These are phyloP conservation scores for Simplicillium aogashimaense DNA, from an alignment of 2,329 filamentous ascomycete species.

Conservation along the genomic window DNA sequence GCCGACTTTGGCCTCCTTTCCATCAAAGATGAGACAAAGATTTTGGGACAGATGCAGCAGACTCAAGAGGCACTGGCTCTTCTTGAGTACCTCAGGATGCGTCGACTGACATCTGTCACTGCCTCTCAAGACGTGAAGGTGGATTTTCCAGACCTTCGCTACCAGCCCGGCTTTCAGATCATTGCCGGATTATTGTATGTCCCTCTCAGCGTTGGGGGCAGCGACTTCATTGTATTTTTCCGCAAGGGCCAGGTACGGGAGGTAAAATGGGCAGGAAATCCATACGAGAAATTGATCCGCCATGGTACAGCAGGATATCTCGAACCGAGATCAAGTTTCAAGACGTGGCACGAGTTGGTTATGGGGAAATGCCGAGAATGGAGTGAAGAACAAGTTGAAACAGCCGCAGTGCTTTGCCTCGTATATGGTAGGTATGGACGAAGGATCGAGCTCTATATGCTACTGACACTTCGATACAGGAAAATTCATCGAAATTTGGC, in stretches of 20 bases:
- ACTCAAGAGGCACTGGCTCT: constrained; percentile 77
- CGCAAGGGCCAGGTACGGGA: constrained; percentile 65
- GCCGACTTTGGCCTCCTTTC: constrained; percentile 80
- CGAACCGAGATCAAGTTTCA: constrained; percentile 72
- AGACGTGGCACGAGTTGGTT: constrained; percentile 71
- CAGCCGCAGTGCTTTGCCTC: constrained; percentile 74
- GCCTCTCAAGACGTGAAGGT: constrained; percentile 65
- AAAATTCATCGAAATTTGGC: constrained; percentile 85
- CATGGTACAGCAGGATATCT: constrained; percentile 64
- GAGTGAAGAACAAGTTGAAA: constrained; percentile 83
- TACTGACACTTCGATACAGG: constrained; percentile 19
- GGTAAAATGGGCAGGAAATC: constrained; percentile 80
- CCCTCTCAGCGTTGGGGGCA: constrained; percentile 63
- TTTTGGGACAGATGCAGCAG: constrained; percentile 64
- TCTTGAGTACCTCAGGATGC: constrained; percentile 74
- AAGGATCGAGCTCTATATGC: background rate
- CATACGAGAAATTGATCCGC: constrained; percentile 68
- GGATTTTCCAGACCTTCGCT: constrained; percentile 75
- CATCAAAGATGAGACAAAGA: constrained; percentile 81
- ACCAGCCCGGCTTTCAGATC: constrained; percentile 66
- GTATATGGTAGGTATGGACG: constrained; percentile 61
- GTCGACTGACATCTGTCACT: constrained; percentile 63
- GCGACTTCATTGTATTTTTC: constrained; percentile 87
- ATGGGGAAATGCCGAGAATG: constrained; percentile 77
- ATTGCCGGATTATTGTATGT: constrained; percentile 76